Evolutionary conservation across 257 asterid species (phyloP).

Genomic region (Lavandula angustifolia): DNA sequence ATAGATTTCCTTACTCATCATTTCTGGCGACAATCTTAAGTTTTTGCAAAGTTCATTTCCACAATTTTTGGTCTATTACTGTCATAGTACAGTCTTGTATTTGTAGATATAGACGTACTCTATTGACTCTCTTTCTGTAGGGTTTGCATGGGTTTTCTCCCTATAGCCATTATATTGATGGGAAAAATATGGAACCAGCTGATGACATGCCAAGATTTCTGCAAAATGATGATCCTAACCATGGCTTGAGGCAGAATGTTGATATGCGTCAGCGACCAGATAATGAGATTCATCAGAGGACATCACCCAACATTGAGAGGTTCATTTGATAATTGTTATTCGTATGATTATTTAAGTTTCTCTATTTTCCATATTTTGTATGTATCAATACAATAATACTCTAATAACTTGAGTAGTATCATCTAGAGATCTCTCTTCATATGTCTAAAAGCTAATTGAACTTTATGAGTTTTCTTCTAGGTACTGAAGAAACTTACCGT

Average conservation of each 20-base stretch:
- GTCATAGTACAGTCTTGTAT: constrained; percentile 1
- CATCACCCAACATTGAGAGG: constrained; percentile 54
- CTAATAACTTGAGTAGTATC: constrained; percentile 11
- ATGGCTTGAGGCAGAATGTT: constrained; percentile 40
- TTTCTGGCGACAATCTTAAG: constrained; percentile 8
- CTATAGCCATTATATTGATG: constrained; percentile 46
- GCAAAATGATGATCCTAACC: constrained; percentile 47
- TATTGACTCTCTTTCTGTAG: constrained; percentile 40
- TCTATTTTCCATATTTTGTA: neutral
- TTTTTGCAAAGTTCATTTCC: constrained; percentile 9
- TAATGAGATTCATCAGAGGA: constrained; percentile 40
- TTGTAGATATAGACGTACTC: constrained; percentile 19
- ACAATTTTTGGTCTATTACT: neutral
- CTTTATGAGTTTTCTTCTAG: too few species aligned
- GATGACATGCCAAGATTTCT: constrained; percentile 46
- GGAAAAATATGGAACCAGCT: constrained; percentile 47
- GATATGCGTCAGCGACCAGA: constrained; percentile 41
- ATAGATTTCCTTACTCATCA: constrained; percentile 13
- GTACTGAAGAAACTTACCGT: too few species aligned
- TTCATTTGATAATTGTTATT: constrained; percentile 36
- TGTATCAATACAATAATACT: constrained; percentile 11
- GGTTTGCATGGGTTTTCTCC: constrained; percentile 61
- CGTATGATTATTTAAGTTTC: constrained; percentile 20
- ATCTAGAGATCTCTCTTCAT: neutral
- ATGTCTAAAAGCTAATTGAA: neutral